These are phyloP conservation scores for Talaromyces thailandensis DNA, from an alignment of 495 filamentous ascomycete genomes.

Conservation along the genomic window DNA sequence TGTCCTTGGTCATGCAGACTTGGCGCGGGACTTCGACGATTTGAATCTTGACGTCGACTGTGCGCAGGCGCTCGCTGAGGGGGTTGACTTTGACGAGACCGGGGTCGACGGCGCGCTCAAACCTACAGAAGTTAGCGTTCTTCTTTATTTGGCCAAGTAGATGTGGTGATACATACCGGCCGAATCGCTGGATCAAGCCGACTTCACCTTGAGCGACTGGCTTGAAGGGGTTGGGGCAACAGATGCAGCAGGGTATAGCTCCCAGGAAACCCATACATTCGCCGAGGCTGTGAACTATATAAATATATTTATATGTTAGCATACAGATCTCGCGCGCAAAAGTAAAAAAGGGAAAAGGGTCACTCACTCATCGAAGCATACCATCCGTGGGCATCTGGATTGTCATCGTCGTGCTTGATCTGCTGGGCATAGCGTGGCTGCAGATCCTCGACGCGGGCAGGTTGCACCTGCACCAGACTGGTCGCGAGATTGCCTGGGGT, in stretches of 20 bases:
- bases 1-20: slow-evolving; percentile 99
- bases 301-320: background rate
- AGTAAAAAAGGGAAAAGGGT: background rate
- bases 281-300: slow-evolving; percentile 72
- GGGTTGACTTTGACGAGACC: slow-evolving; percentile 97
- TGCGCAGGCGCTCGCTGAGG: slow-evolving; percentile 79
- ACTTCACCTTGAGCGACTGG: slow-evolving; percentile 88
- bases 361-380: slow-evolving; percentile 78
- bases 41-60: slow-evolving; percentile 98
- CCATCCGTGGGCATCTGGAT: slow-evolving; percentile 74
- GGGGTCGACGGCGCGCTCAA: slow-evolving; percentile 93
- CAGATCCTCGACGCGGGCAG: slow-evolving; percentile 71
- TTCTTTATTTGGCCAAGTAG: too few relatives aligned
- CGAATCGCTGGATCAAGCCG: slow-evolving; percentile 90
- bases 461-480: slow-evolving; percentile 66
- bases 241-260: slow-evolving; percentile 85
- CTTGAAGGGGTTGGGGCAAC: slow-evolving; percentile 96
- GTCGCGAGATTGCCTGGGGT: slow-evolving; percentile 3
- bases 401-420: slow-evolving; percentile 55
- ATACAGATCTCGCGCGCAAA: too few relatives aligned
- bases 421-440: slow-evolving; percentile 80
- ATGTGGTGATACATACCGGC: slow-evolving; percentile 59
- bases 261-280: slow-evolving; percentile 68
- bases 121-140: too few relatives aligned
- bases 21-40: slow-evolving; percentile 96